phyloP scores from a whole-genome alignment of 805 yeast species.

The Wickerhamiella kurtzmanii region DNA sequence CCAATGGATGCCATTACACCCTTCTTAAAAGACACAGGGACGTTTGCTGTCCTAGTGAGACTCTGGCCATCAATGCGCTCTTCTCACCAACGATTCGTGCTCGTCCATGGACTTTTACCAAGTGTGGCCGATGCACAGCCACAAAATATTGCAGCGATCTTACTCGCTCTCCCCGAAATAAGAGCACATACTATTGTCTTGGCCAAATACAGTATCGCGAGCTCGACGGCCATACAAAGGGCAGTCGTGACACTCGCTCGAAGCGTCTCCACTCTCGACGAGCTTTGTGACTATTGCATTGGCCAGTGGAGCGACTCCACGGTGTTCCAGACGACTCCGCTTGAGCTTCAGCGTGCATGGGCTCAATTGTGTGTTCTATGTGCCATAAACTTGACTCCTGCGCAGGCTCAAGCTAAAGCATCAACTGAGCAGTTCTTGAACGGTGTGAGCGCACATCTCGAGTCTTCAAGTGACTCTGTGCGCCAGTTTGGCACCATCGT shows the following conservation, averaged over 20 bases:
- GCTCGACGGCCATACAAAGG: conserved; percentile 8
- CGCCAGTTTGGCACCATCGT: conserved; percentile 44
- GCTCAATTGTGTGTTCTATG: conserved; percentile 35
- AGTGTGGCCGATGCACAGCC: conserved; percentile 2
- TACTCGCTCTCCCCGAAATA: conserved; percentile 8
- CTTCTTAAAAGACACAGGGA: conserved; percentile 5
- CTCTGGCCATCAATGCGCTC: conserved; percentile 7
- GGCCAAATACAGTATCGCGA: not conserved
- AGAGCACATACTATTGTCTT: conserved; percentile 6
- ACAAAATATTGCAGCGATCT: conserved; percentile 12
- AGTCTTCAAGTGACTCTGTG: conserved; percentile 33
- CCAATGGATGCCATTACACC: conserved; percentile 9
- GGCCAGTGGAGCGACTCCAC: conserved; percentile 29
- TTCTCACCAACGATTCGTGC: conserved; percentile 11
- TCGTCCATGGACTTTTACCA: conserved; percentile 10
- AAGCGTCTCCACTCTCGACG: not conserved
- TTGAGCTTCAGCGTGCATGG: conserved; percentile 33
- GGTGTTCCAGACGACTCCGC: conserved; percentile 30
- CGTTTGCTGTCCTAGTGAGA: not conserved
- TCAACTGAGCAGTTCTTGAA: conserved; percentile 31
- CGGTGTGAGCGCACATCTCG: conserved; percentile 42
- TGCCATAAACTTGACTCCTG: conserved; percentile 20
- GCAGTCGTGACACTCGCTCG: conserved; percentile 15
- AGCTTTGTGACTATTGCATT: conserved; percentile 11
- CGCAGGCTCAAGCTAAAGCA: conserved; percentile 24